Evolutionary conservation across 306 rosid species (phyloP).

Genomic region (Ziziphus jujuba): DNA sequence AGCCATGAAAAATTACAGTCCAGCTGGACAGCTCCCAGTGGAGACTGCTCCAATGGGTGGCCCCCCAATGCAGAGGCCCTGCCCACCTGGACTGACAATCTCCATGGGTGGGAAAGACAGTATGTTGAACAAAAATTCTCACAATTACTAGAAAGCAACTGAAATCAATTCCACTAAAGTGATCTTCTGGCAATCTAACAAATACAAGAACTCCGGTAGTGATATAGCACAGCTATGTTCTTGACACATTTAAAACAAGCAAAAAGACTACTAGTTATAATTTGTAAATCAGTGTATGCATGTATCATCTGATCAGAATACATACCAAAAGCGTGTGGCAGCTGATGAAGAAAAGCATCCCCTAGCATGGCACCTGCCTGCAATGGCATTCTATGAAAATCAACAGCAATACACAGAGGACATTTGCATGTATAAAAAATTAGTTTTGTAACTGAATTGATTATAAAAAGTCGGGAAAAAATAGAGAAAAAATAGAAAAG

Average conservation of each 20-base stretch:
- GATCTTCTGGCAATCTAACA: neutral
- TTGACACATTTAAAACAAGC: no score
- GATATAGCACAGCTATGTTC: no score
- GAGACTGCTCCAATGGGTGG: no score
- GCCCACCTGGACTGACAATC: no score
- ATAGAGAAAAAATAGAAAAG: no score
- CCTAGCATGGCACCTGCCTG: constrained; percentile 99
- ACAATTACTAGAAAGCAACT: constrained; percentile 4
- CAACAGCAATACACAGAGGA: neutral
- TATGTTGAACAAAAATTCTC: neutral
- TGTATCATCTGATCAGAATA: constrained; percentile 7
- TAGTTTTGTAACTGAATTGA: no score
- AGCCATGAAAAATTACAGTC: neutral
- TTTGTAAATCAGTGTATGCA: neutral
- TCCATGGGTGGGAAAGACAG: no score
- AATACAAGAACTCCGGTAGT: neutral
- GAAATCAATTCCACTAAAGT: neutral
- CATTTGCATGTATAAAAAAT: neutral
- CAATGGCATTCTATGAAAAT: constrained; percentile 26
- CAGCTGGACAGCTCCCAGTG: no score
- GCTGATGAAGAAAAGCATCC: constrained; percentile 97
- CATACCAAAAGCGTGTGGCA: constrained; percentile 98
- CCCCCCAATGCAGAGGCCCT: no score
- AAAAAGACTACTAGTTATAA: neutral
- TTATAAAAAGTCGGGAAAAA: no score